phyloP scores from a whole-genome alignment of 768 basidiomycete genomes.

The Paxillus ammoniavirescens region DNA sequence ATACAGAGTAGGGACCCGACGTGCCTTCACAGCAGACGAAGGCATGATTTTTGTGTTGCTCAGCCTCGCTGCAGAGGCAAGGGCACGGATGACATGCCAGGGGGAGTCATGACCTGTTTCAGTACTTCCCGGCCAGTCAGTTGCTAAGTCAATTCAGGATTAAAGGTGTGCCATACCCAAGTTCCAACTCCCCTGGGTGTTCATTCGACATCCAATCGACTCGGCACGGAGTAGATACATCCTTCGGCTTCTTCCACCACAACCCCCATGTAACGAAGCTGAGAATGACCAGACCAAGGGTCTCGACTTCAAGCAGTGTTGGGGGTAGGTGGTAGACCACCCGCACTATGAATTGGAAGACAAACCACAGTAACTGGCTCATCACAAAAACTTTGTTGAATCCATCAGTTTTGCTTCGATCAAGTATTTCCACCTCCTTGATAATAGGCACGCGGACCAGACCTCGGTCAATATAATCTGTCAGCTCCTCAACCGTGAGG shows the following conservation, averaged over 20 bases:
- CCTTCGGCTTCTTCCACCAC: slow-evolving; percentile 42
- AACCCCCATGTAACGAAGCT: slow-evolving; percentile 30
- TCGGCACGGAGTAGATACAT: slow-evolving; percentile 23
- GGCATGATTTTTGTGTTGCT: background rate
- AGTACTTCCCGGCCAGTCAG: background rate
- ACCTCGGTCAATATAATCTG: background rate
- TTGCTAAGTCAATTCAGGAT: background rate
- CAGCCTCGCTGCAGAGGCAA: background rate
- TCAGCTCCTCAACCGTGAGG: background rate
- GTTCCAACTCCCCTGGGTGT: background rate
- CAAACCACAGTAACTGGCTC: slow-evolving; percentile 37
- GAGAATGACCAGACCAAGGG: slow-evolving; percentile 32
- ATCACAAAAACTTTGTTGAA: slow-evolving; percentile 35
- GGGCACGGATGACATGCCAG: background rate
- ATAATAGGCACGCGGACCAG: background rate
- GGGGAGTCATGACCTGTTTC: background rate
- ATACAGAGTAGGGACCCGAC: background rate
- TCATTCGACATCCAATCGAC: background rate
- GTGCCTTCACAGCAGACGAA: background rate
- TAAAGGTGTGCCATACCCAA: background rate
- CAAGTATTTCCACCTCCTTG: slow-evolving; percentile 13
- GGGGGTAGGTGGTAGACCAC: slow-evolving; percentile 22
- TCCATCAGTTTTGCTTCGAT: slow-evolving; percentile 33
- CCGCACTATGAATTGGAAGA: slow-evolving; percentile 29
- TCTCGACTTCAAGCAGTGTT: slow-evolving; percentile 37